Percentiles rank a stretch among this genome's conserved stretches.
Evolutionary conservation across 2,329 filamentous ascomycete species (phyloP).

Genomic region (Whalleya microplaca): DNA sequence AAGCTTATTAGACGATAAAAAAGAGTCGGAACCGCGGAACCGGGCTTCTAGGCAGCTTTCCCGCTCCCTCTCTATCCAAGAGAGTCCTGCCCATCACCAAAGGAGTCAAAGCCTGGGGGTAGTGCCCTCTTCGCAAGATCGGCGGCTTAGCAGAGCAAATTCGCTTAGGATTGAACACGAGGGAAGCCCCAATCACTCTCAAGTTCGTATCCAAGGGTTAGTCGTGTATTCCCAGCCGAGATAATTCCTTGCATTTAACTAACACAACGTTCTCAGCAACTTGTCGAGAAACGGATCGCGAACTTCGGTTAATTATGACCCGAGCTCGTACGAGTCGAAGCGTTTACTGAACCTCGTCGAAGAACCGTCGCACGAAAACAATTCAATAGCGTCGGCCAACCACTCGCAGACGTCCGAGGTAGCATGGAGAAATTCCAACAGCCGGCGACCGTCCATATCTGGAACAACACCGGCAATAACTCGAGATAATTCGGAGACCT

Average conservation of each 20-base stretch:
- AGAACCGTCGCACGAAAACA: constrained; percentile 38
- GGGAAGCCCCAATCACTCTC: constrained; percentile 21
- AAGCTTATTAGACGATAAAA: constrained; percentile 3
- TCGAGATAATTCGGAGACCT: constrained; percentile 49
- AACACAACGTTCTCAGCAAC: constrained; percentile 28
- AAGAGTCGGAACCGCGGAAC: constrained; percentile 18
- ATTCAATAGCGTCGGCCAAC: constrained; percentile 41
- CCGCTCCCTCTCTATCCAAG: constrained; percentile 42
- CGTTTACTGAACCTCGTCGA: constrained; percentile 46
- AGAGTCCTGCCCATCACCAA: constrained; percentile 20
- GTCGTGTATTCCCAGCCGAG: neutral
- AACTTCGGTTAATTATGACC: constrained; percentile 48
- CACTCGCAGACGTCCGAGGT: constrained; percentile 38
- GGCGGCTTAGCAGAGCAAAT: constrained; percentile 35
- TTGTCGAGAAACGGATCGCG: constrained; percentile 40
- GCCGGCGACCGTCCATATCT: constrained; percentile 29
- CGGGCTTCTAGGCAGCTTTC: constrained; percentile 39
- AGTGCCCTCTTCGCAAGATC: constrained; percentile 24
- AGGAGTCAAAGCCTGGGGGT: constrained; percentile 38
- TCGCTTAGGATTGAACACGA: constrained; percentile 36
- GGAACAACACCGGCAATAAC: constrained; percentile 37
- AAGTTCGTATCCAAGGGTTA: constrained; percentile 19
- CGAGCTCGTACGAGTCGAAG: constrained; percentile 50
- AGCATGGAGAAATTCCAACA: constrained; percentile 41
- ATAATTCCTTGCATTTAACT: constrained; percentile 1